phyloP scores from a whole-genome alignment of 2,329 filamentous ascomycete genomes.

The Alternaria arbusti region DNA sequence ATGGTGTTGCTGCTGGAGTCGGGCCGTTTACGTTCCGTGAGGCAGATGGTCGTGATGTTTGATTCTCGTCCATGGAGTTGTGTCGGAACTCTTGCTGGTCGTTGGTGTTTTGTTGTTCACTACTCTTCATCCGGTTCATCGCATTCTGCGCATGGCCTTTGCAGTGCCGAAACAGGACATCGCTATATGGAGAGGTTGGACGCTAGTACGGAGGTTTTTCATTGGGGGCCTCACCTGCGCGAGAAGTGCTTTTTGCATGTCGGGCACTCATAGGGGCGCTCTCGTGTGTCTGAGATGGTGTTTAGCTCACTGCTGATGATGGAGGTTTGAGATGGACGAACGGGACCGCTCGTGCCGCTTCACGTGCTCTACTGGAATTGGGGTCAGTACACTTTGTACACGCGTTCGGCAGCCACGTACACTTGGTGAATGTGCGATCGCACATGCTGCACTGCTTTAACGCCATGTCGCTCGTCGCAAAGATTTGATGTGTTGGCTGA shows the following conservation, averaged over 20 bases:
- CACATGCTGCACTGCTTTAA: constrained; percentile 53
- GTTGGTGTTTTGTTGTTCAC: constrained; percentile 34
- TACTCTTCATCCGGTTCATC: constrained; percentile 44
- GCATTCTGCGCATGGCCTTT: constrained; percentile 57
- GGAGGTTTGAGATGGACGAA: constrained; percentile 40
- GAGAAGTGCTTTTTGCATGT: constrained; percentile 63
- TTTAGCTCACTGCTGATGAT: constrained; percentile 26
- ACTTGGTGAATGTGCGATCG: constrained; percentile 62
- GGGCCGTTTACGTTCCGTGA: constrained; percentile 26
- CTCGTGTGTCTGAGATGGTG: constrained; percentile 56
- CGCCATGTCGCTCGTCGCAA: constrained; percentile 36
- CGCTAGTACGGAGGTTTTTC: constrained; percentile 14
- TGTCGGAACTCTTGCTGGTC: constrained; percentile 28
- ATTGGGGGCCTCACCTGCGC: constrained; percentile 52
- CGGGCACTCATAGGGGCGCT: constrained; percentile 61
- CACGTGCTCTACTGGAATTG: constrained; percentile 53
- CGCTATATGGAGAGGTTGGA: constrained; percentile 44
- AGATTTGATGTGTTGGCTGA: constrained; percentile 14
- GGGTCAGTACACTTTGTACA: constrained; percentile 7
- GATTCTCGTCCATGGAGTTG: constrained; percentile 23
- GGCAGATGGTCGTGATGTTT: constrained; percentile 20
- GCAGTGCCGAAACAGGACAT: constrained; percentile 59
- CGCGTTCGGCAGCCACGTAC: constrained; percentile 3
- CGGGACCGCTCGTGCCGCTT: constrained; percentile 63
- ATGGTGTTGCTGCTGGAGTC: constrained; percentile 27